Percentiles rank a stretch among this genome's conserved stretches.
phyloP scores from a whole-genome alignment of 805 yeast genomes.

The Saccharomycopsis guyanensis region DNA sequence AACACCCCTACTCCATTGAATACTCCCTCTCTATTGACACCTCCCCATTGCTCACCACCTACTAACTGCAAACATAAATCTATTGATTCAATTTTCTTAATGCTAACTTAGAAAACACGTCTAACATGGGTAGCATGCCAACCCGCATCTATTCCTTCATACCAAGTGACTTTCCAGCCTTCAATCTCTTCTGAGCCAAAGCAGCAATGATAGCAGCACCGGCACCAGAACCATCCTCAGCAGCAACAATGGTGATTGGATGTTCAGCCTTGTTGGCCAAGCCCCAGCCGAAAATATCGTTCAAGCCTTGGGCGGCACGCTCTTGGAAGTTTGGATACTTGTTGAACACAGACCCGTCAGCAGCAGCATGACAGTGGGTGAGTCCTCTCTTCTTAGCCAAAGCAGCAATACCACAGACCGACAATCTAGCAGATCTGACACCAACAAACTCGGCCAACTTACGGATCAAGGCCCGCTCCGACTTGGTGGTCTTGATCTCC shows the following conservation, averaged over 20 bases:
- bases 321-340: constrained; percentile 87
- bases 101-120: no score
- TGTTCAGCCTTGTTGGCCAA: constrained; percentile 38
- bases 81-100: no score
- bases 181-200: constrained; percentile 71
- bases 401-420: constrained; percentile 94
- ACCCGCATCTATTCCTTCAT: constrained; percentile 5
- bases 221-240: constrained; percentile 95
- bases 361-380: constrained; percentile 72
- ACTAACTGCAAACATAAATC: no score
- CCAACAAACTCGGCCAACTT: constrained; percentile 82
- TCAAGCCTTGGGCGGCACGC: constrained; percentile 81
- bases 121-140: no score
- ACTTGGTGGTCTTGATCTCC: constrained; percentile 55
- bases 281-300: constrained; percentile 83
- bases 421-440: constrained; percentile 84
- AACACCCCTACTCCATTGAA: no score
- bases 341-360: constrained; percentile 95
- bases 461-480: constrained; percentile 79
- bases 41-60: no score
- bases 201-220: constrained; percentile 99
- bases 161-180: constrained; percentile 11
- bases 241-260: constrained; percentile 81
- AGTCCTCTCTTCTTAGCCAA: constrained; percentile 80
- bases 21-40: no score